Evolutionary conservation across 2,329 filamentous ascomycete species (phyloP).

Genomic region (Neurospora crassa): DNA sequence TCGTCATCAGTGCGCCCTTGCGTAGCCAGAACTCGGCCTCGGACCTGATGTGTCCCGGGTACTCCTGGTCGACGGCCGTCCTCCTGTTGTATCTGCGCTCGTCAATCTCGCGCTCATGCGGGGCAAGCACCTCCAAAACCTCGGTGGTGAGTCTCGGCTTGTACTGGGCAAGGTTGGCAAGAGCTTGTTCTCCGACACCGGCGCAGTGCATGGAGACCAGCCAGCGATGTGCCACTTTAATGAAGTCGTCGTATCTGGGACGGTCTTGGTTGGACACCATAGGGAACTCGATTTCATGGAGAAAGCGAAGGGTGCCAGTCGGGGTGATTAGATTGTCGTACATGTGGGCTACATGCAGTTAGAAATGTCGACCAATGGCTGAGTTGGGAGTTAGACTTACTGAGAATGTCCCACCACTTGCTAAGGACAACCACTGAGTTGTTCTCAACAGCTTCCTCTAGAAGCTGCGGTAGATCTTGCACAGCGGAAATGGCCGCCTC

Average conservation of each 20-base stretch:
- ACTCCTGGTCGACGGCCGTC: background rate
- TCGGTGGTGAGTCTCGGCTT: background rate
- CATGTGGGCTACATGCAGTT: background rate
- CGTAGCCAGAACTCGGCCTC: background rate
- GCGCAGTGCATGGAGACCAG: background rate
- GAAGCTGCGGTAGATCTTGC: background rate
- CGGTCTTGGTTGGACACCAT: background rate
- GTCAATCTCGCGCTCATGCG: background rate
- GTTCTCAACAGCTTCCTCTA: background rate
- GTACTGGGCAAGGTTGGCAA: background rate
- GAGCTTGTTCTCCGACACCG: background rate
- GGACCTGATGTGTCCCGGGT: background rate
- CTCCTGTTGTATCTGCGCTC: background rate
- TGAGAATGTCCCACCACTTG: background rate
- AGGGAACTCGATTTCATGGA: background rate
- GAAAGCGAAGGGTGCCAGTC: background rate
- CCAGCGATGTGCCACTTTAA: background rate
- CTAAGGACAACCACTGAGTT: background rate
- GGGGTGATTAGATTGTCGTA: background rate
- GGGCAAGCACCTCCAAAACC: background rate
- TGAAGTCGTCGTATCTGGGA: background rate
- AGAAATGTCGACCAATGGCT: background rate
- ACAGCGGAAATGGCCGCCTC: background rate
- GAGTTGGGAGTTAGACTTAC: background rate
- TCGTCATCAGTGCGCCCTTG: background rate